These are phyloP conservation scores for Ruellia speciosa DNA, from an alignment of 305 asterid genomes.

Conservation along the genomic window DNA sequence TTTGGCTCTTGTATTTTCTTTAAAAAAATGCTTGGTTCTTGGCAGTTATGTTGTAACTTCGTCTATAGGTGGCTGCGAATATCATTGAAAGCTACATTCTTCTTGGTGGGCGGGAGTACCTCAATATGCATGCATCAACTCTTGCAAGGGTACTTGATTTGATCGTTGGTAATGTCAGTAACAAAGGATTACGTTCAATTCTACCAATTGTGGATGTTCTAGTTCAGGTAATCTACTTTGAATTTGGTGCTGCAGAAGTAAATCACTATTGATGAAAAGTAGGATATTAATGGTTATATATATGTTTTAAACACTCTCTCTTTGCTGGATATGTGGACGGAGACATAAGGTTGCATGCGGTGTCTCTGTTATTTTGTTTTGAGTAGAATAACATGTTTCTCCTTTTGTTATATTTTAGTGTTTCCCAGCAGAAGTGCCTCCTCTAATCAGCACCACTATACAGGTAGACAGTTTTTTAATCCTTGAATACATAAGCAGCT, in stretches of 20 bases:
- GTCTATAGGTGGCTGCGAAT: slow-evolving; percentile 67
- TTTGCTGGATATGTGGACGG: too few species aligned
- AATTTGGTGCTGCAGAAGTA: slow-evolving; percentile 17
- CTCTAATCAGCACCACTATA: slow-evolving; percentile 58
- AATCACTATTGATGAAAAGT: slow-evolving; percentile 13
- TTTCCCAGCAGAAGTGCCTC: slow-evolving; percentile 87
- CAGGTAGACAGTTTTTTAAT: slow-evolving; percentile 42
- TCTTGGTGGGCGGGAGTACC: slow-evolving; percentile 77
- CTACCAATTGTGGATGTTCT: slow-evolving; percentile 82
- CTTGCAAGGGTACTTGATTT: slow-evolving; percentile 78
- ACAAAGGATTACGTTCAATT: slow-evolving; percentile 72
- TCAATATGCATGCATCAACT: slow-evolving; percentile 63
- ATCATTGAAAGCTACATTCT: slow-evolving; percentile 79
- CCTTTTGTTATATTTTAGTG: slow-evolving; percentile 49
- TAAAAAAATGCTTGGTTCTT: slow-evolving; percentile 9
- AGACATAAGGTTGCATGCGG: slow-evolving; percentile 11
- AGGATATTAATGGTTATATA: not conserved
- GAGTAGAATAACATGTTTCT: slow-evolving; percentile 19
- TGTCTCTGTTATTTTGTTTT: slow-evolving; percentile 4
- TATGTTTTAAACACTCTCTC: too few species aligned
- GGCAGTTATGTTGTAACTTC: slow-evolving; percentile 25
- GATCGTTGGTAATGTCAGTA: slow-evolving; percentile 80
- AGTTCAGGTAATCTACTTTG: slow-evolving; percentile 65
- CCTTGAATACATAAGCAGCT: not conserved
- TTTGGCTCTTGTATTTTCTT: slow-evolving; percentile 18